Base-by-base conservation (phyloP, 2,329 filamentous ascomycete genomes). In the Mycosphaerella sp. region DNA sequence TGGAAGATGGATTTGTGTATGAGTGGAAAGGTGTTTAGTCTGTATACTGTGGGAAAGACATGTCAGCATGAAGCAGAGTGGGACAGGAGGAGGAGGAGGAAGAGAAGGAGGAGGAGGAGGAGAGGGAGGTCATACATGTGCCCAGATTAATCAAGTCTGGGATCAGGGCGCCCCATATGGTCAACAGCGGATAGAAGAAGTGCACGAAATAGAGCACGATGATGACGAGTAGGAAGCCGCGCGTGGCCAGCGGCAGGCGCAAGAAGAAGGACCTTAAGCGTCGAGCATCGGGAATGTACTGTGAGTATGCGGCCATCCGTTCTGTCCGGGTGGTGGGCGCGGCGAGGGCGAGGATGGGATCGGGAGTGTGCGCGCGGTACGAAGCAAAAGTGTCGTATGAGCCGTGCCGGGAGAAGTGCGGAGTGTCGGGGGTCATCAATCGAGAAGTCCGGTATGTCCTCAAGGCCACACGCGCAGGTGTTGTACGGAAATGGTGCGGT, bases 11-110 rank as follows among this genome's bases (percentile, higher is more conserved):
- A 86, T 43, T 83, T 72, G 69, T 98, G 93, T 56, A 96, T 83
- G 53, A 98, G 76, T 0, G 91, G 89, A 67, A 89, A 98, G 0
- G 92, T 95, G 69, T 95, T 96, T 36, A 95, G 79, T 57, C 93
- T 85, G 72, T 96, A 92, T 75, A 95, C 91, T 95, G 69, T 48
- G 1, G 26, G 9, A 6, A 21, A 23, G 17, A 2, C 17, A 41
- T n/a, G n/a, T 41, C 39, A 41, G 39, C 21, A 21, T 21, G 21
- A 1, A 21, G 2, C 21, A 21, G 21, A 21, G 21, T 21, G 21
- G 21, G 21, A 21, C 21, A 2, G 21, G 21, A 21, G 21, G 21
- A 21, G 21, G 21, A 21, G 21, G 21, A 21, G 21, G 21, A 21
- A 3, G 21, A 21, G 21, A 3, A 21, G 21, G 21, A 21, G 21